Conservation (phyloP, 2,329 filamentous ascomycete species). For the Aspergillus glaucus region DNA sequence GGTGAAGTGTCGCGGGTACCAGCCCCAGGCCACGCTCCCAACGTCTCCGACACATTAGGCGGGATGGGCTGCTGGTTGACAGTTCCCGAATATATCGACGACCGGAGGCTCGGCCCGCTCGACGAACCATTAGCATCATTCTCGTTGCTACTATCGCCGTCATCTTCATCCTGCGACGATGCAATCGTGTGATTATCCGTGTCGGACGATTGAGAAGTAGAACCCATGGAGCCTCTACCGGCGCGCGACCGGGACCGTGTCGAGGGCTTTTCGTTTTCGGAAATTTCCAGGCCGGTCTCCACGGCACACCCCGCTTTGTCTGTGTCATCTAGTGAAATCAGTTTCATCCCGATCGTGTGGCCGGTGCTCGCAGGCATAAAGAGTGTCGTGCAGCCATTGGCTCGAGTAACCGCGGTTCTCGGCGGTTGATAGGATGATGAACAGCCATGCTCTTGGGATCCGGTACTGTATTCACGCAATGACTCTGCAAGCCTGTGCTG, state of each 20-base stretch:
- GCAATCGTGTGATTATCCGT: slow-evolving; percentile 28
- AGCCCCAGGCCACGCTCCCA: slow-evolving; percentile 29
- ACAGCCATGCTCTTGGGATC: slow-evolving; percentile 53
- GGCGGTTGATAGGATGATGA: slow-evolving; percentile 57
- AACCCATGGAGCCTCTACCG: slow-evolving; percentile 27
- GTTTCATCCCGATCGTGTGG: slow-evolving; percentile 57
- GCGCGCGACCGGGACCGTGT: slow-evolving; percentile 12
- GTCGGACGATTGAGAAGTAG: slow-evolving; percentile 29
- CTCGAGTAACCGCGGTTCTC: slow-evolving; percentile 54
- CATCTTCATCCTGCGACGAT: slow-evolving; percentile 27
- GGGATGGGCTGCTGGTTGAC: slow-evolving; percentile 25
- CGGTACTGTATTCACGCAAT: slow-evolving; percentile 59
- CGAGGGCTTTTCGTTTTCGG: slow-evolving; percentile 10
- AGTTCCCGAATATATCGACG: slow-evolving; percentile 23
- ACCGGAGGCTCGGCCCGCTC: slow-evolving; percentile 13
- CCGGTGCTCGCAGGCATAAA: slow-evolving; percentile 62
- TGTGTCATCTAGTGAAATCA: slow-evolving; percentile 49
- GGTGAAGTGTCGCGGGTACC: slow-evolving; percentile 42
- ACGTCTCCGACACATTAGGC: slow-evolving; percentile 20
- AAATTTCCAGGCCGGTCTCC: slow-evolving; percentile 22
- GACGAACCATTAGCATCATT: slow-evolving; percentile 20
- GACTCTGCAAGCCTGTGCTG: slow-evolving; percentile 55
- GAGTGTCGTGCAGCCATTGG: slow-evolving; percentile 56
- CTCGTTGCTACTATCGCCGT: slow-evolving; percentile 14
- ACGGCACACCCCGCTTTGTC: slow-evolving; percentile 25